phyloP scores from a whole-genome alignment of 176 grass and related monocot species.

The Chloris gayana region DNA sequence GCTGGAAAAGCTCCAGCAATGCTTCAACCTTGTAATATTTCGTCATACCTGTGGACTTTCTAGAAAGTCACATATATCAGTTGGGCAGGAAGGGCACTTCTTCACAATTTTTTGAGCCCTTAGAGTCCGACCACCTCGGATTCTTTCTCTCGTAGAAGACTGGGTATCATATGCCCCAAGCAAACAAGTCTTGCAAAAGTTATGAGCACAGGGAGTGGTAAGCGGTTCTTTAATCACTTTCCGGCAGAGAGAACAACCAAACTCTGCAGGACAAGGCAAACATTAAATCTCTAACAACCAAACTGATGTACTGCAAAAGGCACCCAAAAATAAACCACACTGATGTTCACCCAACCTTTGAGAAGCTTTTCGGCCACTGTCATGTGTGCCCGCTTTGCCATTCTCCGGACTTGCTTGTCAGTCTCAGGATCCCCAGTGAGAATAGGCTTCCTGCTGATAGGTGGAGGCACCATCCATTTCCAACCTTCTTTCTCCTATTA shows the following conservation, averaged over 20 bases:
- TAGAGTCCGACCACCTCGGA: constrained; percentile 67
- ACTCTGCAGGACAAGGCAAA: constrained; percentile 59
- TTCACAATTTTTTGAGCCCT: constrained; percentile 87
- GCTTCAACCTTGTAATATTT: constrained; percentile 7
- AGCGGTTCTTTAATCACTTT: constrained; percentile 69
- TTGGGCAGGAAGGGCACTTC: constrained; percentile 80
- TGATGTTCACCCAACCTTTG: constrained; percentile 53
- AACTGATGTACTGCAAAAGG: too few relatives aligned
- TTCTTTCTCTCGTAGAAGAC: constrained; percentile 82
- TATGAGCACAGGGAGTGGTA: constrained; percentile 89
- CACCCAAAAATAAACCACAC: neutral
- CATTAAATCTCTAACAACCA: too few relatives aligned
- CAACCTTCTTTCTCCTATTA: constrained; percentile 68
- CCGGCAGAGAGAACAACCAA: constrained; percentile 75
- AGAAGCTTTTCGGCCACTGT: constrained; percentile 69
- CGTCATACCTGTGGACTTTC: constrained; percentile 71
- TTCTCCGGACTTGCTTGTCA: constrained; percentile 46
- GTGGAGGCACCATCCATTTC: constrained; percentile 85
- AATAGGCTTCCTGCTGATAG: constrained; percentile 72
- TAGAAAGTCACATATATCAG: constrained; percentile 87
- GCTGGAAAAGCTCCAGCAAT: neutral
- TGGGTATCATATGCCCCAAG: constrained; percentile 58
- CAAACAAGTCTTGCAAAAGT: constrained; percentile 91
- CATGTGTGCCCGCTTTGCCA: constrained; percentile 42
- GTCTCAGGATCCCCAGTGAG: constrained; percentile 61